phyloP scores from a whole-genome alignment of 352 stramenopile species.

The Peronospora farinosa region DNA sequence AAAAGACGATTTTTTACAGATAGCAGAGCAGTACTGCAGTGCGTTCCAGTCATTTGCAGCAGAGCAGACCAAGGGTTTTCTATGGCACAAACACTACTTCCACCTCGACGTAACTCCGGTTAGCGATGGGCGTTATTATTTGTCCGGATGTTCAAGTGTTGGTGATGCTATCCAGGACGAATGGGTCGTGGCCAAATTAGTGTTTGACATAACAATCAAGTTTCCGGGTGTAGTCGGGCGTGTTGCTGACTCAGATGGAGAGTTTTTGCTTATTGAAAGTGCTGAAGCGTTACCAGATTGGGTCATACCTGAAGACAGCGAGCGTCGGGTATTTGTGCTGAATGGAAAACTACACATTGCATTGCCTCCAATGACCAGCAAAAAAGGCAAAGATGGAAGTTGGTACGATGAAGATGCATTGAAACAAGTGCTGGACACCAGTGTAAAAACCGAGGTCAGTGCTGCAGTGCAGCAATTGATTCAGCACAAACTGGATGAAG shows the following conservation, averaged over 20 bases:
- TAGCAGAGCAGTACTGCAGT: conserved; percentile 14
- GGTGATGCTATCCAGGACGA: conserved; percentile 68
- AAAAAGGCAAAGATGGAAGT: conserved; percentile 7
- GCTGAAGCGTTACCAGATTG: conserved; percentile 64
- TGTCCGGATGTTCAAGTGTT: conserved; percentile 35
- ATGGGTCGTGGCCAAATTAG: conserved; percentile 50
- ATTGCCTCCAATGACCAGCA: conserved; percentile 7
- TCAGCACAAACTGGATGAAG: conserved; percentile 32
- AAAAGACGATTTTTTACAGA: conserved; percentile 2
- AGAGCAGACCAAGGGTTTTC: conserved; percentile 36
- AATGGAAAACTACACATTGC: conserved; percentile 43
- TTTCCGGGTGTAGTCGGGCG: conserved; percentile 34
- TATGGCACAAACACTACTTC: conserved; percentile 56
- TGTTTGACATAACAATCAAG: conserved; percentile 38
- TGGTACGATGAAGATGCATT: conserved; percentile 33
- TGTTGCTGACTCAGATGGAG: conserved; percentile 48
- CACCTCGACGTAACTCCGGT: conserved; percentile 21
- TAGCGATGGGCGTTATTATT: conserved; percentile 24
- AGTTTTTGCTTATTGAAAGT: conserved; percentile 75
- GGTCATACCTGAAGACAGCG: conserved; percentile 53
- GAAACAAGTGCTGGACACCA: conserved; percentile 21
- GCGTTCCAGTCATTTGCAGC: conserved; percentile 25
- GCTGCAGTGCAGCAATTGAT: conserved; percentile 39
- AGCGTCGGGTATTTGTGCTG: conserved; percentile 41
- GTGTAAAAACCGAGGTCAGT: conserved; percentile 25